Evolutionary conservation across 331 rosid genomes (phyloP).

Genomic region (Prunus yedoensis): DNA sequence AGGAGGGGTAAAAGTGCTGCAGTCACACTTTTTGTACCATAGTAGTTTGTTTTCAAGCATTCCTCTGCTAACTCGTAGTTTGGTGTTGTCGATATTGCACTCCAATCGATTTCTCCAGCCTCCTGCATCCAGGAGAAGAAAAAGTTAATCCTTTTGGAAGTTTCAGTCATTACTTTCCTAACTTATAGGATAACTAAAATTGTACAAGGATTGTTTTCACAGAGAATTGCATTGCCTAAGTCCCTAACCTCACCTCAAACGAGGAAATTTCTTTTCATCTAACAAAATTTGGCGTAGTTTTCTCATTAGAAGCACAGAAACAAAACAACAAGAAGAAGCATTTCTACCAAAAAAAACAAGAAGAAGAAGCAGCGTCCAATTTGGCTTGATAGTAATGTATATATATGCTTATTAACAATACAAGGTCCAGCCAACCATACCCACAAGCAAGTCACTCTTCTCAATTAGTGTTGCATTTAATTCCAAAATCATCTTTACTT

Average conservation of each 20-base stretch:
- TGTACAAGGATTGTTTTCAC: background rate
- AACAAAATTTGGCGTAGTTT: background rate
- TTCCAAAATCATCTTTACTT: background rate
- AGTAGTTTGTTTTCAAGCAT: constrained; percentile 45
- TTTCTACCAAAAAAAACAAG: background rate
- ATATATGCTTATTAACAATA: no score
- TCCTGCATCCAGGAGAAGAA: constrained; percentile 18
- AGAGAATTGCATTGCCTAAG: background rate
- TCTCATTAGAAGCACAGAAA: no score
- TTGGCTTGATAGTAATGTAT: background rate
- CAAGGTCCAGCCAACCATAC: background rate
- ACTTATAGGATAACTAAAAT: background rate
- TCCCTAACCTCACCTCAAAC: background rate
- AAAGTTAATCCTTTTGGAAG: background rate
- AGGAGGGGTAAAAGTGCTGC: constrained; percentile 19
- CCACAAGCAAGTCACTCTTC: constrained; percentile 14
- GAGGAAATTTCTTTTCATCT: background rate
- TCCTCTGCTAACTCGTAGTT: constrained; percentile 31
- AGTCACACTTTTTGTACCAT: constrained; percentile 27
- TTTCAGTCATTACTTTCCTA: background rate
- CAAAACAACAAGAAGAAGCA: background rate
- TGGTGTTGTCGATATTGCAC: constrained; percentile 15
- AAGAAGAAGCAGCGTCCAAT: constrained; percentile 16
- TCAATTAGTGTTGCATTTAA: constrained; percentile 24
- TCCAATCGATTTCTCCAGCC: constrained; percentile 30